A percentile compares a stretch with the other conserved stretches of the same genome.
Conservation (phyloP, 2,329 filamentous ascomycete genomes). For the Rosellinia necatrix region DNA sequence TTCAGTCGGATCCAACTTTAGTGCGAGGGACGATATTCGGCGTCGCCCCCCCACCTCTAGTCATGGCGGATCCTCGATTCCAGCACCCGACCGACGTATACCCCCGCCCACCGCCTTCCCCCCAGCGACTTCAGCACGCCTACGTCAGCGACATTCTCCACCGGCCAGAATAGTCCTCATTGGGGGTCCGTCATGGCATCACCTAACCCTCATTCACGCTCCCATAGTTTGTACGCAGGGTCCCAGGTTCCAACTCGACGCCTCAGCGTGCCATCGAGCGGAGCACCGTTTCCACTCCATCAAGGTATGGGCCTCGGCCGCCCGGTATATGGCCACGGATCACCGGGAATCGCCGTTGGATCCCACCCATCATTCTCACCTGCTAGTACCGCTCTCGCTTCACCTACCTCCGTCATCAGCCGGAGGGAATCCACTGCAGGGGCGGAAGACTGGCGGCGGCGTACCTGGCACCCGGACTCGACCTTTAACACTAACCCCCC, state of each 20-base stretch:
- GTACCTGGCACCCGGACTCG: slow-evolving; percentile 90
- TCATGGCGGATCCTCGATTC: slow-evolving; percentile 77
- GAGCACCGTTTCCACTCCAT: slow-evolving; percentile 73
- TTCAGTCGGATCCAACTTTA: slow-evolving; percentile 71
- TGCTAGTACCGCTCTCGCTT: slow-evolving; percentile 65
- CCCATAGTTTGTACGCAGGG: slow-evolving; percentile 72
- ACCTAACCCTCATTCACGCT: slow-evolving; percentile 71
- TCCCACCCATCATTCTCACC: slow-evolving; percentile 60
- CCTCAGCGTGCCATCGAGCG: slow-evolving; percentile 79
- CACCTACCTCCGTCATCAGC: slow-evolving; percentile 67
- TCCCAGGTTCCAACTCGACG: slow-evolving; percentile 72
- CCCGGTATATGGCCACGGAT: slow-evolving; percentile 57
- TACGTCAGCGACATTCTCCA: slow-evolving; percentile 81
- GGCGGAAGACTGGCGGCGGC: slow-evolving; percentile 76
- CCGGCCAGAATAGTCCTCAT: slow-evolving; percentile 74
- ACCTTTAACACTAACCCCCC: slow-evolving; percentile 62
- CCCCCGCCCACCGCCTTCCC: slow-evolving; percentile 68
- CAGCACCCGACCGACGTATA: slow-evolving; percentile 67
- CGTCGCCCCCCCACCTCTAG: slow-evolving; percentile 78
- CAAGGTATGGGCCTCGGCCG: slow-evolving; percentile 61
- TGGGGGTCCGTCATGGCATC: slow-evolving; percentile 73
- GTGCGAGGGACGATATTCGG: slow-evolving; percentile 67
- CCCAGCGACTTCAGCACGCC: slow-evolving; percentile 80
- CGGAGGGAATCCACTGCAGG: slow-evolving; percentile 68
- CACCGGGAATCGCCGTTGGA: slow-evolving; percentile 51